phyloP scores from a whole-genome alignment of 164 flowering plant genomes.

The Piper betle region DNA sequence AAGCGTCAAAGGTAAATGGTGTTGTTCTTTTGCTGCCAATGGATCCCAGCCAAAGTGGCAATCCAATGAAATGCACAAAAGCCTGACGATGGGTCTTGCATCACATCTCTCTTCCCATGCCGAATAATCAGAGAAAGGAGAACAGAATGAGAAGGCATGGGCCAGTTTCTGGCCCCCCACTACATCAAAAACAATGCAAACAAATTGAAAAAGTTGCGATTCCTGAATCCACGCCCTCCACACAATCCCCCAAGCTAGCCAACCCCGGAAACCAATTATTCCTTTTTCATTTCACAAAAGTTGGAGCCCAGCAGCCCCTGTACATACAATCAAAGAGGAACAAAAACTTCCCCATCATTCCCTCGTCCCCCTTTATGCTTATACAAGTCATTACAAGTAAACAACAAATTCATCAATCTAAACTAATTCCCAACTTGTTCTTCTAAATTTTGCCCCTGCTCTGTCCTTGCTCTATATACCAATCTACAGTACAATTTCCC shows the following conservation, averaged over 20 bases:
- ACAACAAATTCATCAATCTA: conserved; percentile 7
- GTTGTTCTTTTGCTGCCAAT: conserved; percentile 1
- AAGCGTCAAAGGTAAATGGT: no score
- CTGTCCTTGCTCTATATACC: background rate
- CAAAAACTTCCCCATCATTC: conserved; percentile 13
- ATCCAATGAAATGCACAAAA: conserved; percentile 11
- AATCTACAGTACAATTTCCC: background rate
- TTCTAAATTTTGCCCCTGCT: conserved; percentile 35
- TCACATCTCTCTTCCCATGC: conserved; percentile 4
- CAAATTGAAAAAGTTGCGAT: conserved; percentile 26
- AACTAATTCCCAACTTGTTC: conserved; percentile 6
- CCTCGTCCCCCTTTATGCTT: background rate
- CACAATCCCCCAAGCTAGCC: conserved; percentile 11
- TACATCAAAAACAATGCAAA: conserved; percentile 25
- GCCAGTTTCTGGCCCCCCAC: conserved; percentile 46
- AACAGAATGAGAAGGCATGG: conserved; percentile 30
- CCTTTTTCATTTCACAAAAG: conserved; percentile 13
- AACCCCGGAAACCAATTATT: conserved; percentile 22
- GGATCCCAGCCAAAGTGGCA: conserved; percentile 11
- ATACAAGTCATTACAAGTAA: conserved; percentile 25
- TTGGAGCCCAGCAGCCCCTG: conserved; percentile 23
- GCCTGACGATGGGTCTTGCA: conserved; percentile 9
- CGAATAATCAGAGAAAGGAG: conserved; percentile 17
- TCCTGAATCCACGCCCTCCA: conserved; percentile 33
- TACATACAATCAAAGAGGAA: conserved; percentile 22